Evolutionary conservation across 2,329 filamentous ascomycete genomes (phyloP).

Genomic region (Triangularia verruculosa): DNA sequence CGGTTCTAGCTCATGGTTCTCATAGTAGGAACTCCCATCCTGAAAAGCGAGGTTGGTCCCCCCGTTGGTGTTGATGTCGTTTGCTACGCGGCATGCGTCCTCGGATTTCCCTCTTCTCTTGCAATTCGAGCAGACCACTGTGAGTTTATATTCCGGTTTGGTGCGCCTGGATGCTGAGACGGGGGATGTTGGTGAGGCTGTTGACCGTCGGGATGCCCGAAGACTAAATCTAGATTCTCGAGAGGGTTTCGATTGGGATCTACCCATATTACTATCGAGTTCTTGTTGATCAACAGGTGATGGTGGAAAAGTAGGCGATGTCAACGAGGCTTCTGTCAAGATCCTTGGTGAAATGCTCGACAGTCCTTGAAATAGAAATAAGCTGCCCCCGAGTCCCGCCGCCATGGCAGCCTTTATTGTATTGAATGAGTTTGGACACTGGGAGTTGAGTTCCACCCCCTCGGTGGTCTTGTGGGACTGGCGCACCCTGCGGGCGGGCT

Average conservation of each 20-base stretch:
- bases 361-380: slow-evolving; percentile 16
- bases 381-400: slow-evolving; percentile 16
- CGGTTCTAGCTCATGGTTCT: background rate
- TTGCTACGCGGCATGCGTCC: background rate
- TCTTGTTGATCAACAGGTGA: background rate
- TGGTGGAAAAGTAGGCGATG: slow-evolving; percentile 1
- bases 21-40: background rate
- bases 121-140: background rate
- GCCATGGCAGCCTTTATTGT: slow-evolving; percentile 23
- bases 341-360: slow-evolving; percentile 13
- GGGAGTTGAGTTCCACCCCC: background rate
- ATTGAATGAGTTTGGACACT: background rate
- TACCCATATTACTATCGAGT: background rate
- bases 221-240: background rate
- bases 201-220: background rate
- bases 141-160: slow-evolving; percentile 4
- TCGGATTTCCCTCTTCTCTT: background rate
- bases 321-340: slow-evolving; percentile 3
- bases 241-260: background rate
- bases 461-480: background rate
- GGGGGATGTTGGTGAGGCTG: background rate
- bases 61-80: slow-evolving; percentile 3
- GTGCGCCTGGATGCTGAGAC: background rate
- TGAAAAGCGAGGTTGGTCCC: slow-evolving; percentile 1
- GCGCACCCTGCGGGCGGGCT: background rate